Base-by-base conservation (phyloP, 2,329 filamentous ascomycete genomes). In the Thielaviopsis punctulata region DNA sequence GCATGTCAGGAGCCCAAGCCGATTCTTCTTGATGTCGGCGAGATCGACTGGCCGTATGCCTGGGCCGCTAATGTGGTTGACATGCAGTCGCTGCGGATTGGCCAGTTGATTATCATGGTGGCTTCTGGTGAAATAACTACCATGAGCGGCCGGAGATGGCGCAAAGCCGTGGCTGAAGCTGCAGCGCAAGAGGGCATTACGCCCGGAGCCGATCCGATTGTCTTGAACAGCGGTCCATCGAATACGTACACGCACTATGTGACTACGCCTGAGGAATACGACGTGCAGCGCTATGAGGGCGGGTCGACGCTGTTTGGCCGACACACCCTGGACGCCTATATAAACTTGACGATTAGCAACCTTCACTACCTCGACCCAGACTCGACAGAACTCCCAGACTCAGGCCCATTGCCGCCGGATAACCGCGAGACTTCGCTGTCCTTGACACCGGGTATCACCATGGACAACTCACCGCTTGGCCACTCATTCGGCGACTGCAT, bases 51-150 rank as follows among this genome's bases (percentile, higher is more conserved):
- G 18, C 89, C 89, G 0, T 95, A 95, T 62, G 71, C 77, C 2
- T 95, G 89, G 89, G 77, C 80, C 0, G 85, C 89, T 3, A 94
- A 95, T 60, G 84, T 95, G 57, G 82, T 94, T 52, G 86, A 95
- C 62, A 75, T 95, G 23, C 89, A 95, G 64, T 68, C 86, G 18
- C 69, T 95, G 13, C 82, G 89, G 21, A 81, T 90, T 2, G 89
- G 89, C 2, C 85, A 93, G 60, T 68, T 95, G 48, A 70, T 93
- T 56, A 84, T 95, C 57, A 81, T 95, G 57, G 75, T 94, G n/a
- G 83, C 82, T 24, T 83, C 88, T 0, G 85, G 86, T 45, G 89
- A 95, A 66, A 86, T 85, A 1, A 92, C 86, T 0, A 95, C 89
- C 8, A 95, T 95, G 89, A 76, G 86, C 1, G 89, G 89, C 1